A percentile compares a stretch with the other conserved stretches of the same genome.
Evolutionary conservation across 2,329 filamentous ascomycete species (phyloP).

Genomic region (Fusarium ramigenum): DNA sequence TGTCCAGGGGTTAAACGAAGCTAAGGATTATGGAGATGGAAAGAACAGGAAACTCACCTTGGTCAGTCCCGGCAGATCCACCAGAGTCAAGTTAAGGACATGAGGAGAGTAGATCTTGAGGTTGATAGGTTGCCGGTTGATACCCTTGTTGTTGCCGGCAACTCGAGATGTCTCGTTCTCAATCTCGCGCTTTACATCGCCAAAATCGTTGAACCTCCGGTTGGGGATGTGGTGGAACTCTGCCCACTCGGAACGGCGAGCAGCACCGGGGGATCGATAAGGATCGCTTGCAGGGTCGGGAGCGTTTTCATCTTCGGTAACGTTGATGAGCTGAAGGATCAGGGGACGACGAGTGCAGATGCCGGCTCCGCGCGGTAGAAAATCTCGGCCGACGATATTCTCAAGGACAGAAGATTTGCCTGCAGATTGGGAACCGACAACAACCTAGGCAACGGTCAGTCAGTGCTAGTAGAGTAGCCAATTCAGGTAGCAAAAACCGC

Average conservation of each 20-base stretch:
- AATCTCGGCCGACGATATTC: conserved; percentile 98
- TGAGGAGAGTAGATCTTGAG: conserved; percentile 98
- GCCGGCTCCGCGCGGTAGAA: conserved; percentile 93
- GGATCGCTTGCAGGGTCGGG: conserved; percentile 73
- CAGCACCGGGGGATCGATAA: conserved; percentile 80
- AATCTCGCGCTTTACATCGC: conserved; percentile 93
- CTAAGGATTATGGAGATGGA: conserved; percentile 15
- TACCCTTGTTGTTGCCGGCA: conserved; percentile 94
- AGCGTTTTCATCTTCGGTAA: conserved; percentile 78
- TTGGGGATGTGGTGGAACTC: conserved; percentile 97
- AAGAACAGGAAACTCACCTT: conserved; percentile 67
- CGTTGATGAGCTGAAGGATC: conserved; percentile 98
- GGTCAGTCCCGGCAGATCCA: conserved; percentile 94
- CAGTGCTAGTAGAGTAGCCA: conserved; percentile 5
- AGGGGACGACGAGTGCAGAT: conserved; percentile 95
- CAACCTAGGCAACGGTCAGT: conserved; percentile 70
- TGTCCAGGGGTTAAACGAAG: conserved; percentile 20
- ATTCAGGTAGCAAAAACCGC: conserved; percentile 46
- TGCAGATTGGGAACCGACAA: conserved; percentile 97
- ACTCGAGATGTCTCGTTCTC: conserved; percentile 96
- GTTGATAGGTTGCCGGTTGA: conserved; percentile 97
- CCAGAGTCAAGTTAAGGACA: conserved; percentile 93
- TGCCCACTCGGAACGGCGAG: conserved; percentile 78
- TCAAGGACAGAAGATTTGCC: conserved; percentile 98
- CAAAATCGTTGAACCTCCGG: conserved; percentile 89